Base-by-base conservation (phyloP, 2,329 filamentous ascomycete species). In the Sclerotinia borealis region DNA sequence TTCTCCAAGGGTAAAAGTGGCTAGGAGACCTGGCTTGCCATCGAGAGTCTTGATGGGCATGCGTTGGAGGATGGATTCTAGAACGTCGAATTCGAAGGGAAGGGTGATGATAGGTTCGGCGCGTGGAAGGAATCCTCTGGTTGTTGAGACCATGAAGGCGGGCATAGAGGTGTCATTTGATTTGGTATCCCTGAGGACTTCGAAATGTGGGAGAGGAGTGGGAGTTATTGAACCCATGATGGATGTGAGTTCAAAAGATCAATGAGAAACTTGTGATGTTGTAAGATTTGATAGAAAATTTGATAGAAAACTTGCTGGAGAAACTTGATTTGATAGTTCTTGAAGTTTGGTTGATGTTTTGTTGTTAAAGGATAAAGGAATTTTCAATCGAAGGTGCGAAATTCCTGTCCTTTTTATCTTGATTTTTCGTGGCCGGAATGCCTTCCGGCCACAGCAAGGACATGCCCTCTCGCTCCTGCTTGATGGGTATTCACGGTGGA, bases 11-110 rank as follows among this genome's bases (percentile, higher is more conserved):
- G 84, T 82, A 74, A 85, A 88, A 15, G 80, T 82, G 25, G 91
- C 91, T 54, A 97, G 83, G 8, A 96, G 83, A 25, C 93, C 93
- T 0, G 91, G 87, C 41, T 82, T 80, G 1, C 92, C 92, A 64
- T 88, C 85, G 10, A 83, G 77, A 58, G 85, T 95, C 78, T 85
- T 85, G 75, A 96, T 88, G 31, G 93, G 91, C 85, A 95, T 91
- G 65, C 87, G 85, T 64, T 86, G 81, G 37, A 93, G 82, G 66
- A 96, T 81, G 29, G 85, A 85, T 75, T 91, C 86, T 39, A 96
- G 80, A 4, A 84, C 78, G 41, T 85, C 82, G 73, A 96, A 97
- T 74, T 89, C 89, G 17, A 80, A 69, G 25, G 93, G 92, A 0
- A 96, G 84, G 11, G 80, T 75, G 56, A 80, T 78, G 68, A 87